phyloP scores from a whole-genome alignment of 2,329 filamentous ascomycete genomes.

The Hypoxylon sp. region DNA sequence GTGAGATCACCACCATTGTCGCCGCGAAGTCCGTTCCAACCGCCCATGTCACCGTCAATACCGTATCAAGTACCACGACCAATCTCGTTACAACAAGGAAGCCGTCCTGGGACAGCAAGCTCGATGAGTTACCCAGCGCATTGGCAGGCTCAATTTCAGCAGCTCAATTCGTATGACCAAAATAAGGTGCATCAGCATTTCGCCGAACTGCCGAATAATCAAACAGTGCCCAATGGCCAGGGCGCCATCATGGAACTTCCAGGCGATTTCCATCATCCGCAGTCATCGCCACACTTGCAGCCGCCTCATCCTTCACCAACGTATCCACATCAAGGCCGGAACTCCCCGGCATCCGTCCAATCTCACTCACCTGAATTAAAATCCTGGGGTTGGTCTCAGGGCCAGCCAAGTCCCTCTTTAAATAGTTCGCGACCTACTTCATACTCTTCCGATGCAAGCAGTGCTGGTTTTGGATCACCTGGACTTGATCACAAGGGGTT shows the following conservation, averaged over 20 bases:
- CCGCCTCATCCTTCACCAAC: slow-evolving; percentile 54
- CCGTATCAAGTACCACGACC: slow-evolving; percentile 62
- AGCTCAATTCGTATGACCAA: slow-evolving; percentile 42
- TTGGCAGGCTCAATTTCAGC: slow-evolving; percentile 51
- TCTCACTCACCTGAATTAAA: slow-evolving; percentile 54
- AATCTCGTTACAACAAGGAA: slow-evolving; percentile 54
- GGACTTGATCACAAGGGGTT: slow-evolving; percentile 60
- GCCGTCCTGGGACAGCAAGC: slow-evolving; percentile 55
- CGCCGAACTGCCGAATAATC: slow-evolving; percentile 60
- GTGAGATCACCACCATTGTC: slow-evolving; percentile 51
- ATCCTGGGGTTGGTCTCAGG: slow-evolving; percentile 62
- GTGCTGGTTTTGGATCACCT: slow-evolving; percentile 57
- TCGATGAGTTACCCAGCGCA: slow-evolving; percentile 51
- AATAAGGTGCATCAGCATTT: slow-evolving; percentile 47
- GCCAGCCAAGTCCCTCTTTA: slow-evolving; percentile 53
- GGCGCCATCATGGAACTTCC: slow-evolving; percentile 59
- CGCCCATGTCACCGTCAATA: slow-evolving; percentile 55
- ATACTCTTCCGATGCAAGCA: slow-evolving; percentile 53
- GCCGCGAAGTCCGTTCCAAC: slow-evolving; percentile 45
- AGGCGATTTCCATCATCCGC: slow-evolving; percentile 65
- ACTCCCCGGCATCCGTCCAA: slow-evolving; percentile 51
- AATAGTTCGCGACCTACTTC: slow-evolving; percentile 57
- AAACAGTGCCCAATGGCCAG: slow-evolving; percentile 35
- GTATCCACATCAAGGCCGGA: slow-evolving; percentile 47
- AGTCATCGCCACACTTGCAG: slow-evolving; percentile 52